phyloP scores from a whole-genome alignment of 2,329 filamentous ascomycete genomes.

The Pseudophaeomoniella oleicola region DNA sequence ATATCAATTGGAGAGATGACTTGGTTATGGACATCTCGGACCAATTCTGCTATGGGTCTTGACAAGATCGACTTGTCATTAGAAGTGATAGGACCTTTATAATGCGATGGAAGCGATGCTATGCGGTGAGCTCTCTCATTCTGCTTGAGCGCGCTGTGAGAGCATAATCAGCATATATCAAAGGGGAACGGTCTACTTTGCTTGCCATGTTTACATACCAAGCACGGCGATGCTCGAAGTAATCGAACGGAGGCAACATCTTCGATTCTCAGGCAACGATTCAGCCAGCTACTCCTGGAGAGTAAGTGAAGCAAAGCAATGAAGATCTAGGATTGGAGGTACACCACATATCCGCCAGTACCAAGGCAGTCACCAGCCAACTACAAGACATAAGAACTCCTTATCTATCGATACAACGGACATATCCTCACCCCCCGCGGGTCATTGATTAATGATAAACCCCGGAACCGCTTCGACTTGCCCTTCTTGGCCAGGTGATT shows the following conservation, averaged over 20 bases:
- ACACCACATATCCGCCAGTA: too few species aligned
- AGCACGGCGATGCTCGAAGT: constrained; percentile 55
- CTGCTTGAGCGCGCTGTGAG: constrained; percentile 60
- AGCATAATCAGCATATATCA: background rate
- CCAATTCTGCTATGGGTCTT: constrained; percentile 62
- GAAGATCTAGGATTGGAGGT: too few species aligned
- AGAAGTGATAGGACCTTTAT: constrained; percentile 50
- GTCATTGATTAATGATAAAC: too few species aligned
- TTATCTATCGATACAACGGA: too few species aligned
- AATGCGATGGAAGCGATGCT: constrained; percentile 47
- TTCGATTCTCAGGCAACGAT: too few species aligned
- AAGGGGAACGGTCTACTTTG: background rate
- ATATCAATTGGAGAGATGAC: constrained; percentile 53
- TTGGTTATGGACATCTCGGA: constrained; percentile 61
- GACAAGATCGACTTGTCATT: constrained; percentile 54
- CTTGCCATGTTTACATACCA: constrained; percentile 39
- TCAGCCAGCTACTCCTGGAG: too few species aligned
- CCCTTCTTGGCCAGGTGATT: too few species aligned
- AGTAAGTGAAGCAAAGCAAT: too few species aligned
- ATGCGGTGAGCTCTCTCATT: constrained; percentile 58
- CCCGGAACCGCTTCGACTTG: too few species aligned
- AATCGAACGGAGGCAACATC: constrained; percentile 46
- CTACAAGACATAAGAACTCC: too few species aligned
- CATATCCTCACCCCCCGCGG: too few species aligned
- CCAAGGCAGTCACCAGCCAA: too few species aligned